phyloP scores from a whole-genome alignment of 1,284 basidiomycete genomes.

The Pseudozyma hubeiensis region DNA sequence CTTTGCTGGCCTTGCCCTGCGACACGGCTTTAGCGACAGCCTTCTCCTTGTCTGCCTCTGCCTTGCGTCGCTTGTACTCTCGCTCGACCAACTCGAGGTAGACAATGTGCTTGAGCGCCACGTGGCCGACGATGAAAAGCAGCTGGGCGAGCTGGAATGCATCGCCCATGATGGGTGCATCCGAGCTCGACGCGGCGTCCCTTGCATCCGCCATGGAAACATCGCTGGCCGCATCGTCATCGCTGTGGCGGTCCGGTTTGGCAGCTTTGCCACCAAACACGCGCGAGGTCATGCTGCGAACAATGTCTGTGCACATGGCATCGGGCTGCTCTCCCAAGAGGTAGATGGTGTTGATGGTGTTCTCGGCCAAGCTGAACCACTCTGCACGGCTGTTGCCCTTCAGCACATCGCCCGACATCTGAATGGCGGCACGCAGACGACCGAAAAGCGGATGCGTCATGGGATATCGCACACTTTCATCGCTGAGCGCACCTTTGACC shows the following conservation, averaged over 20 bases:
- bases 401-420: conserved; percentile 41
- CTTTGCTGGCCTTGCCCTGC: conserved; percentile 56
- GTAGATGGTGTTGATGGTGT: conserved; percentile 96
- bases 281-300: conserved; percentile 81
- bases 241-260: conserved; percentile 5
- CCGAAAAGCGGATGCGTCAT: conserved; percentile 90
- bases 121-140: conserved; percentile 92
- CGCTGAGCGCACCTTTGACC: conserved; percentile 83
- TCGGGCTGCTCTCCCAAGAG: conserved; percentile 94
- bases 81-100: conserved; percentile 96
- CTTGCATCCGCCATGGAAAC: conserved; percentile 38
- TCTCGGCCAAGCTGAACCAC: conserved; percentile 91
- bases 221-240: conserved; percentile 38
- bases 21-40: conserved; percentile 50
- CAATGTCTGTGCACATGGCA: conserved; percentile 81
- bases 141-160: conserved; percentile 90
- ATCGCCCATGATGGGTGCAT: conserved; percentile 35
- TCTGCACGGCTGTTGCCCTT: conserved; percentile 44
- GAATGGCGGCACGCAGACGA: conserved; percentile 78
- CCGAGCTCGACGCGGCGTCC: conserved; percentile 18
- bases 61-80: conserved; percentile 95
- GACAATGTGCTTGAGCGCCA: conserved; percentile 96
- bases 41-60: conserved; percentile 77
- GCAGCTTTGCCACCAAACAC: conserved; percentile 74
- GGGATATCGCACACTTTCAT: conserved; percentile 85